A percentile compares a stretch with the other conserved stretches of the same genome.
Evolutionary conservation across 1,139 yeast genomes (phyloP).

Genomic region (Saccharomyces pastorianus): DNA sequence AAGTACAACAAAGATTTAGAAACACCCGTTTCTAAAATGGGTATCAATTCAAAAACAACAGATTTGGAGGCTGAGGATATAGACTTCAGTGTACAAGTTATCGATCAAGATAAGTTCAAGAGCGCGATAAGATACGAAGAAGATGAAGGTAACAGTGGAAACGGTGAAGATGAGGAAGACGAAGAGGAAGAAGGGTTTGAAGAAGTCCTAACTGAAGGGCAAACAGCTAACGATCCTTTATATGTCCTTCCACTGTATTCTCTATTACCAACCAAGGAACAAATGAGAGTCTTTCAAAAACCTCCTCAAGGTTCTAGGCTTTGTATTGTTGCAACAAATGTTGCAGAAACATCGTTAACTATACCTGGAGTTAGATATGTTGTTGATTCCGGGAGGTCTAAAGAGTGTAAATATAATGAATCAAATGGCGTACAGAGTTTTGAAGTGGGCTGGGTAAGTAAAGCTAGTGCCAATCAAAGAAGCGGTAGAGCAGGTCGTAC

Average conservation of each 20-base stretch:
- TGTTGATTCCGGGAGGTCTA: constrained; percentile 89
- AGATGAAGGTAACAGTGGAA: constrained; percentile 23
- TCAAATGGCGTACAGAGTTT: constrained; percentile 89
- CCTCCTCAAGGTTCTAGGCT: constrained; percentile 83
- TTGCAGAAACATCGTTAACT: constrained; percentile 95
- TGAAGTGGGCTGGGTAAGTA: constrained; percentile 89
- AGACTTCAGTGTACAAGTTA: constrained; percentile 58
- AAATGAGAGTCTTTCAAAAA: constrained; percentile 80
- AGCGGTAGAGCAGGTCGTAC: constrained; percentile 99
- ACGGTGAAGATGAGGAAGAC: constrained; percentile 40
- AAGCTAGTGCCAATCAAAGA: constrained; percentile 94
- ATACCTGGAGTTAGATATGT: constrained; percentile 95
- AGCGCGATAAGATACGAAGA: constrained; percentile 19
- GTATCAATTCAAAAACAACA: constrained; percentile 51
- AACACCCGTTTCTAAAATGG: constrained; percentile 32
- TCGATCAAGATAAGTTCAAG: constrained; percentile 30
- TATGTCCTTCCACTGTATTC: constrained; percentile 91
- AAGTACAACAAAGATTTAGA: constrained; percentile 33
- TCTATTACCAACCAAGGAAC: constrained; percentile 82
- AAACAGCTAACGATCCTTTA: constrained; percentile 70
- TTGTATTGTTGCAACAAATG: constrained; percentile 93
- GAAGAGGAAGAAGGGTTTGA: constrained; percentile 90
- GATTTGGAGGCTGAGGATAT: constrained; percentile 83
- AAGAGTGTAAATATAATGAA: constrained; percentile 76
- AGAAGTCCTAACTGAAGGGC: constrained; percentile 67